These are phyloP conservation scores for Sugiyamaella boreocaroliniensis DNA, from an alignment of 805 yeast species.

Conservation along the genomic window DNA sequence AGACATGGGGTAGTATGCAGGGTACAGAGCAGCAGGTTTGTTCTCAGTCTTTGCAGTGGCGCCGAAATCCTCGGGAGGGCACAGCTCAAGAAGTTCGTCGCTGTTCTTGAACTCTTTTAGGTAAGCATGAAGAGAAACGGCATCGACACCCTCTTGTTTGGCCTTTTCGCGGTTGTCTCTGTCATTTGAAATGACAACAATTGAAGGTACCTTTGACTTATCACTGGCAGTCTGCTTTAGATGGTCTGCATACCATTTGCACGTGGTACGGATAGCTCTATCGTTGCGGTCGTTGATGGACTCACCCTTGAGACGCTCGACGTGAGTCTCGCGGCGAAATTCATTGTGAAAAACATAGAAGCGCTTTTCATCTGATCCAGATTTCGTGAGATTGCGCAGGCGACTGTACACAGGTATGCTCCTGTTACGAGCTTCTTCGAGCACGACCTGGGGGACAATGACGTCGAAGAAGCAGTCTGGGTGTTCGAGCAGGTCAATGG, in stretches of 20 bases:
- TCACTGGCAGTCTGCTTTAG: slow-evolving; percentile 32
- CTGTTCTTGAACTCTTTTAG: slow-evolving; percentile 62
- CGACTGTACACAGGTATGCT: slow-evolving; percentile 86
- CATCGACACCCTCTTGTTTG: slow-evolving; percentile 43
- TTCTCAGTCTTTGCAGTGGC: background rate
- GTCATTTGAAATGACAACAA: slow-evolving; percentile 64
- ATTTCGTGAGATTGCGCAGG: slow-evolving; percentile 65
- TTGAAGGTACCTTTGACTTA: slow-evolving; percentile 16
- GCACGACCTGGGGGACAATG: slow-evolving; percentile 87
- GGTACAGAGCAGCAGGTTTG: slow-evolving; percentile 35
- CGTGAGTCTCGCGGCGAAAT: slow-evolving; percentile 65
- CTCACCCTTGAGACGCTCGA: slow-evolving; percentile 58
- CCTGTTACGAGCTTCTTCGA: slow-evolving; percentile 85
- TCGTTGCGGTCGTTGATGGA: slow-evolving; percentile 85
- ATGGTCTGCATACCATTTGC: slow-evolving; percentile 68
- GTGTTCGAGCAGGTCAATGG: slow-evolving; percentile 84
- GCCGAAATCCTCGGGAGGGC: slow-evolving; percentile 49
- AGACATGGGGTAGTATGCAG: slow-evolving; percentile 72
- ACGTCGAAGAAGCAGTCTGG: slow-evolving; percentile 76
- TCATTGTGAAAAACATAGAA: slow-evolving; percentile 92
- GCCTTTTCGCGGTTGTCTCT: slow-evolving; percentile 57
- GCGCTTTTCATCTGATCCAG: slow-evolving; percentile 61
- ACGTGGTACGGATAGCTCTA: slow-evolving; percentile 73
- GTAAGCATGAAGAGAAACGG: slow-evolving; percentile 60
- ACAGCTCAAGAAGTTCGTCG: slow-evolving; percentile 67